Conservation (phyloP, 805 yeast genomes). For the Metschnikowia aberdeeniae region DNA sequence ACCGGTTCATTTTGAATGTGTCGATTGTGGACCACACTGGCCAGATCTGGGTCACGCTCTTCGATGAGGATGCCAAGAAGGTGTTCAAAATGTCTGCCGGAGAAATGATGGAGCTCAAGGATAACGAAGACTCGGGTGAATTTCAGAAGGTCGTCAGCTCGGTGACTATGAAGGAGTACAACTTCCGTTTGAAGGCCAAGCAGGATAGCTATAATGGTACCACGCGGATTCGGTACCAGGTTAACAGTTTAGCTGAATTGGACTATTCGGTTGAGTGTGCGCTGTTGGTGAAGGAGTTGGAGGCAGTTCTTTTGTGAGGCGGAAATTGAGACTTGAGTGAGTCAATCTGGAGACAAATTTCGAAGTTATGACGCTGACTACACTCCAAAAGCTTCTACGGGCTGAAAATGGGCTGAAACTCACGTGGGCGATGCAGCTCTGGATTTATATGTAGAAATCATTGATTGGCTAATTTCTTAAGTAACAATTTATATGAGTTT, state of each 20-base stretch:
- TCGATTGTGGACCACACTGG: slow-evolving; percentile 79
- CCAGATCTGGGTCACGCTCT: slow-evolving; percentile 79
- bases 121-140: slow-evolving; percentile 36
- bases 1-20: slow-evolving; percentile 75
- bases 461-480: too few relatives aligned
- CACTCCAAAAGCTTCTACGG: too few relatives aligned
- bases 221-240: slow-evolving; percentile 71
- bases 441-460: too few relatives aligned
- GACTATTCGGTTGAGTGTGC: slow-evolving; percentile 61
- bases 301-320: slow-evolving; percentile 8
- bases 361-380: too few relatives aligned
- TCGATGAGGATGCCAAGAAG: slow-evolving; percentile 76
- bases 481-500: too few relatives aligned
- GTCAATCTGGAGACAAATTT: too few relatives aligned
- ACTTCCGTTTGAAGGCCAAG: slow-evolving; percentile 75
- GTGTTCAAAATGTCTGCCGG: slow-evolving; percentile 66
- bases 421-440: too few relatives aligned
- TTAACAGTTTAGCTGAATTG: slow-evolving; percentile 47
- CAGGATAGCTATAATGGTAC: slow-evolving; percentile 81
- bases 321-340: background rate
- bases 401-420: too few relatives aligned
- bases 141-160: slow-evolving; percentile 45
- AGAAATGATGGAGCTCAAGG: slow-evolving; percentile 45
- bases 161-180: slow-evolving; percentile 61
- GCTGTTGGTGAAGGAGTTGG: slow-evolving; percentile 45